A percentile compares a stretch with the other conserved stretches of the same genome.
Evolutionary conservation across 805 yeast species (phyloP).

Genomic region (Yamadazyma phyllophila): DNA sequence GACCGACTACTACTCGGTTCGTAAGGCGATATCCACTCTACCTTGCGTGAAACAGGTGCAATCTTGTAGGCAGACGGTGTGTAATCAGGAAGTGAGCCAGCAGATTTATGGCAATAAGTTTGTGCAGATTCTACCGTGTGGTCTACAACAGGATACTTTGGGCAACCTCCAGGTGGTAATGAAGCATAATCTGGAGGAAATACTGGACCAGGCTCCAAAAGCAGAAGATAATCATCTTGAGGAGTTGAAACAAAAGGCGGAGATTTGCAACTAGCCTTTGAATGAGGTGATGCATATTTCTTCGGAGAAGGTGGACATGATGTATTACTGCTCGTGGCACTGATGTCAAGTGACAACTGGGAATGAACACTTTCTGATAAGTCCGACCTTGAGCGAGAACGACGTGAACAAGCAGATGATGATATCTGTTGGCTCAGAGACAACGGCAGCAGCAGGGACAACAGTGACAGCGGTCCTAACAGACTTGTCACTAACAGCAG

Average conservation of each 20-base stretch:
- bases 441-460: too few relatives aligned
- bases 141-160: conserved; percentile 30
- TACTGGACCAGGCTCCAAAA: conserved; percentile 39
- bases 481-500: neutral
- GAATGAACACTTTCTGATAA: conserved; percentile 5
- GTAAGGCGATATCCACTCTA: conserved; percentile 77
- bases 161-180: conserved; percentile 46
- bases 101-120: neutral
- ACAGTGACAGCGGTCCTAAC: neutral
- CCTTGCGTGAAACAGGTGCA: conserved; percentile 59
- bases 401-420: neutral
- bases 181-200: conserved; percentile 36
- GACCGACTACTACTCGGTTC: conserved; percentile 62
- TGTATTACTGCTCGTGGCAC: conserved; percentile 4
- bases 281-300: neutral
- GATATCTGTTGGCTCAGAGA: neutral
- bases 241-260: neutral
- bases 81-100: conserved; percentile 60
- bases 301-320: conserved; percentile 8
- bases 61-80: conserved; percentile 61
- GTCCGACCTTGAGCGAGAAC: conserved; percentile 3
- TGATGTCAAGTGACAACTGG: conserved; percentile 4
- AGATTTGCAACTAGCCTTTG: neutral
- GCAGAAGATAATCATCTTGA: conserved; percentile 24
- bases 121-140: neutral